Percentiles rank a stretch among this genome's conserved stretches.
phyloP scores from a whole-genome alignment of 1,139 yeast genomes.

The Diutina ranongensis region DNA sequence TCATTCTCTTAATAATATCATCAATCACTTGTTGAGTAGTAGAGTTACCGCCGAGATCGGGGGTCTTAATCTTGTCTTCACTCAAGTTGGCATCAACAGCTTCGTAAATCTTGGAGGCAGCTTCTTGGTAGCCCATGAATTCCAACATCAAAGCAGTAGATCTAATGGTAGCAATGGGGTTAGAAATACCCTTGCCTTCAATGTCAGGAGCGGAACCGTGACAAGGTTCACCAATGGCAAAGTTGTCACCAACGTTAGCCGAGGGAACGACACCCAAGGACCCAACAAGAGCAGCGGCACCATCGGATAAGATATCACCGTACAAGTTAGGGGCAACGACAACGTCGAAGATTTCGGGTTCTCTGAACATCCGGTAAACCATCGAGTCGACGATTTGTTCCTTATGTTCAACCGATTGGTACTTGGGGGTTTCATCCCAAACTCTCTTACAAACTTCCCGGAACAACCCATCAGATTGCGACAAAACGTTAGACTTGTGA shows the following conservation, averaged over 20 bases:
- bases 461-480: conserved; percentile 90
- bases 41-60: conserved; percentile 88
- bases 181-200: conserved; percentile 88
- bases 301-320: conserved; percentile 95
- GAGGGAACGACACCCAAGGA: conserved; percentile 97
- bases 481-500: conserved; percentile 90
- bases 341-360: conserved; percentile 93
- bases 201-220: conserved; percentile 99
- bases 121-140: conserved; percentile 82
- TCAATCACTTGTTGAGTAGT: conserved; percentile 78
- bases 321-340: conserved; percentile 97
- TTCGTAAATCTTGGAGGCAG: conserved; percentile 84
- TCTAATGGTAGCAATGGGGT: conserved; percentile 96
- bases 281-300: conserved; percentile 98
- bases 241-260: conserved; percentile 92
- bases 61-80: conserved; percentile 76
- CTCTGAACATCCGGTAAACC: conserved; percentile 98
- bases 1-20: conserved; percentile 45
- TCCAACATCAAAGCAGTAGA: conserved; percentile 96
- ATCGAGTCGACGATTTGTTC: conserved; percentile 98
- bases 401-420: conserved; percentile 51
- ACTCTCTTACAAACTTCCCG: conserved; percentile 80
- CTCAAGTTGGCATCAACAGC: conserved; percentile 91
- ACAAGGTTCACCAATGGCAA: conserved; percentile 98
- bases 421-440: conserved; percentile 56